Evolutionary conservation across 2,329 filamentous ascomycete genomes (phyloP).

Genomic region (Macroventuria anomochaeta): DNA sequence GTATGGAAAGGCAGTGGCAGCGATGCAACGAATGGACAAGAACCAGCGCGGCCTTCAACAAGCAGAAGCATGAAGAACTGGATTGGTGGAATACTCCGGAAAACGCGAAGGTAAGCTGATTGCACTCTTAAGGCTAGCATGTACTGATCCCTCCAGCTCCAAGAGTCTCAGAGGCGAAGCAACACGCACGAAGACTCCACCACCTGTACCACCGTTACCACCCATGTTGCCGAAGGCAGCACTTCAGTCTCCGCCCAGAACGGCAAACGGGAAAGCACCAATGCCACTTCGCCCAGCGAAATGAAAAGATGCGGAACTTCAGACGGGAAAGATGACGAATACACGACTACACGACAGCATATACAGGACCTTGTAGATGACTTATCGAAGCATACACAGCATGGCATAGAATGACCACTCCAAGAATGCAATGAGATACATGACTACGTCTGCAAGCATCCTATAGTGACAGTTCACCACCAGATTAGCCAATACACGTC

Average conservation of each 20-base stretch:
- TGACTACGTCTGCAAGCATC: neutral
- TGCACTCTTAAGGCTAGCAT: neutral
- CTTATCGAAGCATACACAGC: neutral
- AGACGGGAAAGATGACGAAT: neutral
- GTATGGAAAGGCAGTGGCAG: conserved; percentile 19
- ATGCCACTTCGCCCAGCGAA: conserved; percentile 2
- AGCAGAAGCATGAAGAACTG: conserved; percentile 44
- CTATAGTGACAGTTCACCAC: too few species aligned
- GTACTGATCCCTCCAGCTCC: conserved; percentile 30
- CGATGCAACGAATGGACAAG: conserved; percentile 17
- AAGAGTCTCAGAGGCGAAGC: conserved; percentile 35
- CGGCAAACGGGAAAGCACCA: conserved; percentile 24
- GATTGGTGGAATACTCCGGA: conserved; percentile 38
- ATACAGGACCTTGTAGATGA: neutral
- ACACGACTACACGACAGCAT: neutral
- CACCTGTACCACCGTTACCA: conserved; percentile 33
- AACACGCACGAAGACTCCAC: conserved; percentile 16
- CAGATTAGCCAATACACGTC: too few species aligned
- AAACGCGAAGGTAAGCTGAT: conserved; percentile 36
- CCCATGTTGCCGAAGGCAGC: conserved; percentile 29
- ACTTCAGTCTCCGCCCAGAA: conserved; percentile 18
- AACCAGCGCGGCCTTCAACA: conserved; percentile 28
- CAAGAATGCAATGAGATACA: neutral
- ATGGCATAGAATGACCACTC: too few species aligned
- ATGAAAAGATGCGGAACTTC: too few species aligned